Evolutionary conservation across 495 filamentous ascomycete genomes (phyloP), one percentile per base, ranked within the genome.

Genomic region (Parachaetomium inaequale): DNA sequence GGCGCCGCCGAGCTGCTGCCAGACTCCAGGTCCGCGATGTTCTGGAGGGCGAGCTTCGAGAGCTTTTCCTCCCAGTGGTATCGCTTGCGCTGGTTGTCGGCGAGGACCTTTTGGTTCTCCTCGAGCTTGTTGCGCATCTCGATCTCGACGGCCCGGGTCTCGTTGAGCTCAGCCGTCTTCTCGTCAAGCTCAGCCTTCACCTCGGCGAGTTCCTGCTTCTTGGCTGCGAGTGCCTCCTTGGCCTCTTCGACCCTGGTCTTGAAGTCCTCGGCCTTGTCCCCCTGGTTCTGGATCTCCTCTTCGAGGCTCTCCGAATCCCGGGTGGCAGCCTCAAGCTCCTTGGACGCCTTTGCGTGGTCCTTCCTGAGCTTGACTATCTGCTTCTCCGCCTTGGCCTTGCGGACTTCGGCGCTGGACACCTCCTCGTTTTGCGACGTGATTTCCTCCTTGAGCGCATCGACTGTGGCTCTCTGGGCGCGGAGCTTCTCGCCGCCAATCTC

Each of bases 61-160:
- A 95, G 78, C 79, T 96, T 96, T 57, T 96, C 90, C 28, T 90
- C 80, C 91, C 92, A 97, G 78, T 96, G 90, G 29, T 79, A 81
- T 17, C 88, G 78, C 19, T 90, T 85, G 75, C 91, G 93, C 71
- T 96, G 88, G 75, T 94, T 93, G 63, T 98, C 94, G 8, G 76
- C 70, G 25, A 96, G 82, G 12, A 87, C 84, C 74, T 97, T 98
- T 65, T 96, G 91, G 75, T 92, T 93, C 72, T 98, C 93, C 69
- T 98, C 91, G 19, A 98, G 85, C 74, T 96, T 94, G 74, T 97
- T 97, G 55, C 92, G 90, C 92, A 97, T 97, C 73, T 98, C 94
- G 62, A 98, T 96, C 75, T 98, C 95, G 17, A 88, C 81, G 4
- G 90, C 93, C 0, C 94, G 86, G 3, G 87, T 96, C 70, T 90